Evolutionary conservation across 176 grass and related monocot species (phyloP), one percentile per base, ranked within the genome.

Genomic region (Lolium perenne): DNA sequence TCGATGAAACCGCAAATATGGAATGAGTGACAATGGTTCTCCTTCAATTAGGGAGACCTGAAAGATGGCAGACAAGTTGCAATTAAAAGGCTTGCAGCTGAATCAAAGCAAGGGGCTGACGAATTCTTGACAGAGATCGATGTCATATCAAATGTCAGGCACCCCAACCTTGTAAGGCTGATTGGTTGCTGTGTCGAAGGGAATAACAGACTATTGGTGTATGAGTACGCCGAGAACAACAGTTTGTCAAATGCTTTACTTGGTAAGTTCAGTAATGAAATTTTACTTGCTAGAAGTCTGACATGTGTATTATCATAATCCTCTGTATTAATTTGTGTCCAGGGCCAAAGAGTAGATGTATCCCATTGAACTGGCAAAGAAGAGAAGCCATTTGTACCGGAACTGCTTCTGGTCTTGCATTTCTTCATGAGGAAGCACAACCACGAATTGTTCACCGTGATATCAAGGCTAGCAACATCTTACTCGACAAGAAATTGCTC

Each of bases 381-480:
- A 90, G 91, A 75, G 82, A 74, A 80, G 85, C 85, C 74, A 93
- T 93, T 60, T 93, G 91, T 76, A 83, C 88, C 4, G 91, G 88
- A 68, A 90, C 91, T 79, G 88, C 88, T 88, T 82, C 85, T 79
- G 88, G 88, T 71, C 88, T 93, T 83, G 85, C 91, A 23, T 93
- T 93, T 90, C 91, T 90, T 88, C 91, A 93, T 10, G 88, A 93
- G 74, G 85, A 93, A 75, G 85, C 88, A 78, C 88, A 86, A 47
- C 91, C 91, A 72, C 85, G 82, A 67, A 93, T 93, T 76, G 88
- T 93, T 61, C 91, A 93, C 47, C 88, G 91, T 78, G 91, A 93
- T 69, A 93, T 93, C 85, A 93, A 93, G 86, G 91, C 91, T 53
- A 93, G 91, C 86, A 93, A 93, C 60, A 82, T 93, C 82, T 88